Evolutionary conservation across 495 filamentous ascomycete genomes (phyloP), one percentile per base, ranked within the genome.

Genomic region (Talaromyces ruber): DNA sequence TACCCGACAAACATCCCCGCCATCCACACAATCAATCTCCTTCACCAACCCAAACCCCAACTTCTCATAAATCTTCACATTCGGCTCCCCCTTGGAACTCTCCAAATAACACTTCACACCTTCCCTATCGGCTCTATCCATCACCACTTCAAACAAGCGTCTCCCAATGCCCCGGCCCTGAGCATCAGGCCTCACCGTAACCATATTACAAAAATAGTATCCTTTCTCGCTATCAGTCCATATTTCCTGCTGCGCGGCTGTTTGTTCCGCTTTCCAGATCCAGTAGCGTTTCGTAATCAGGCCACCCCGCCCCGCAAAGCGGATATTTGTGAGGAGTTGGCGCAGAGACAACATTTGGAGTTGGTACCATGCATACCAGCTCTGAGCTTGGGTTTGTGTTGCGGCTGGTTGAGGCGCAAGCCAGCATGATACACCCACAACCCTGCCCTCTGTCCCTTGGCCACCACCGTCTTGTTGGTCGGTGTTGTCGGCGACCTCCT

Each of bases 171-270:
- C 85, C 54, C 69, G 79, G 2, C 81, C 80, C 71, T 88, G 85
- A 57, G 75, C 76, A 52, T 77, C 78, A 0, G 85, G 84, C 32
- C 80, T 65, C n/a, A 88, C 84, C 6, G 85, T 84, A 64, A 88
- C 84, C 52, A 88, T 87, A 67, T 88, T 88, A 62, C 84, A 82
- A 62, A 88, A 87, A 63, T 87, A 88, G 66, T 87, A 88, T 0
- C 85, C 85, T 6, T 68, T 71, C 34, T 61, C 47, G n/a, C 73
- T 73, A 67, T 85, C 82, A 11, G 76, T 79, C 85, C 85, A 87
- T 8, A 87, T 72, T 54, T 78, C 70, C 9, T 68, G 67, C 60
- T 88, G 85, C 6, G 80, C 83, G 54, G 80, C 75, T 4, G 76
- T 71, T 68, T 87, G 84, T n/a, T 72, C 69, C 32, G 72, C 73